Evolutionary conservation across 2,329 filamentous ascomycete genomes (phyloP).

Genomic region (Colletotrichum liriopes): DNA sequence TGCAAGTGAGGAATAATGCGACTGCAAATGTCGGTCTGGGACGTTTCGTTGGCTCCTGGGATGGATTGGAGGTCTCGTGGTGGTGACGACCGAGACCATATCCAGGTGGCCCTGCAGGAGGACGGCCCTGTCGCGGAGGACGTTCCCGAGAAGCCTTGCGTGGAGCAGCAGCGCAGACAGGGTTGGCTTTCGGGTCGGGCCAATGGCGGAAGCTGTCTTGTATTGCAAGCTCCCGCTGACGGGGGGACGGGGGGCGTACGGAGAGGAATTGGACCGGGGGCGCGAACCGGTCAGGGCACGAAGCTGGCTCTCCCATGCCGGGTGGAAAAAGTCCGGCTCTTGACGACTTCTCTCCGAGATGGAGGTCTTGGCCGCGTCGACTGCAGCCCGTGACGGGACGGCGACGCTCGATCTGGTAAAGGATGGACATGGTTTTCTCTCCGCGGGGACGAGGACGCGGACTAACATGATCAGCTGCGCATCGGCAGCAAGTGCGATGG

Average conservation of each 20-base stretch:
- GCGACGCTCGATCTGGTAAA: background rate
- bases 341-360: slow-evolving; percentile 28
- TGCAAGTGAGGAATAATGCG: background rate
- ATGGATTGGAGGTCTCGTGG: background rate
- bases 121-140: slow-evolving; percentile 24
- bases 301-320: slow-evolving; percentile 18
- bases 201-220: slow-evolving; percentile 16
- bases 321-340: slow-evolving; percentile 27
- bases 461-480: background rate
- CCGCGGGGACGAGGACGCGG: background rate
- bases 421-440: background rate
- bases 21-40: background rate
- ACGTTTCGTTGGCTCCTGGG: background rate
- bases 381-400: background rate
- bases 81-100: background rate
- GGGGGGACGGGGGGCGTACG: background rate
- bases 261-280: background rate
- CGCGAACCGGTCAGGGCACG: background rate
- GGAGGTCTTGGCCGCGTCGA: background rate
- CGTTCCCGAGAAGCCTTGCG: slow-evolving; percentile 33
- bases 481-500: background rate
- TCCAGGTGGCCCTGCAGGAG: slow-evolving; percentile 9
- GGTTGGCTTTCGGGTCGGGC: slow-evolving; percentile 7
- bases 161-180: slow-evolving; percentile 8
- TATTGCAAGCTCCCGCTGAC: slow-evolving; percentile 16